phyloP scores from a whole-genome alignment of 495 filamentous ascomycete species.

The Penicillium diatomitis region DNA sequence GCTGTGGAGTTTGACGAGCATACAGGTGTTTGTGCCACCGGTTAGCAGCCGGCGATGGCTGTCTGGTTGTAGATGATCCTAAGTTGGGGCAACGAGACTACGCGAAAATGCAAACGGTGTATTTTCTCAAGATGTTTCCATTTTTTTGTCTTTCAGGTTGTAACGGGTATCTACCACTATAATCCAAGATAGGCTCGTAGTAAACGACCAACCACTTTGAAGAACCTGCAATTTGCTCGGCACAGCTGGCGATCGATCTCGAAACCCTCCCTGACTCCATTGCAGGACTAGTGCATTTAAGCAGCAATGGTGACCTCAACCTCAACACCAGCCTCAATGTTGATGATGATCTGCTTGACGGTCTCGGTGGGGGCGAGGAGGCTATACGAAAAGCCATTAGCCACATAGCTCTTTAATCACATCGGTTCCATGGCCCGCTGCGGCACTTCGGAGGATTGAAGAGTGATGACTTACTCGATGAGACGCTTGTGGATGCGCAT shows the following conservation, averaged over 20 bases:
- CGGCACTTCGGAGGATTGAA: background rate
- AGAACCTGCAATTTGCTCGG: constrained; percentile 3
- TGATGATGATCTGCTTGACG: constrained; percentile 99
- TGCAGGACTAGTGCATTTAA: constrained; percentile 42
- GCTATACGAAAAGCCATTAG: constrained; percentile 36
- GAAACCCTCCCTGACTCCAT: constrained; percentile 18
- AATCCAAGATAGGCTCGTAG: constrained; percentile 10
- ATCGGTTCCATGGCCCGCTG: background rate
- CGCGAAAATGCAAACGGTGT: background rate
- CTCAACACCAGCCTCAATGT: constrained; percentile 99
- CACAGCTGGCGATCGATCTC: constrained; percentile 2
- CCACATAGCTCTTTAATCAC: background rate
- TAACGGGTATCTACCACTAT: constrained; percentile 26
- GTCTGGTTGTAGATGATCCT: no score
- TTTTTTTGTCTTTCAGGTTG: constrained; percentile 31
- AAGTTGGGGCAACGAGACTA: background rate
- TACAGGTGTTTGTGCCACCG: constrained; percentile 1
- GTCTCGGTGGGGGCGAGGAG: constrained; percentile 96
- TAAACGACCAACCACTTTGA: constrained; percentile 9
- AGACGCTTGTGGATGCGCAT: constrained; percentile 99
- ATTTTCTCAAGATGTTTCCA: constrained; percentile 25
- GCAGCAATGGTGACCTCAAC: constrained; percentile 99
- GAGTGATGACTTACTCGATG: constrained; percentile 60
- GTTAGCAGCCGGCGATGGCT: no score
- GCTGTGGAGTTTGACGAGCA: no score